phyloP scores from a whole-genome alignment of 2,329 filamentous ascomycete species.

The Talaromyces rugulosus region DNA sequence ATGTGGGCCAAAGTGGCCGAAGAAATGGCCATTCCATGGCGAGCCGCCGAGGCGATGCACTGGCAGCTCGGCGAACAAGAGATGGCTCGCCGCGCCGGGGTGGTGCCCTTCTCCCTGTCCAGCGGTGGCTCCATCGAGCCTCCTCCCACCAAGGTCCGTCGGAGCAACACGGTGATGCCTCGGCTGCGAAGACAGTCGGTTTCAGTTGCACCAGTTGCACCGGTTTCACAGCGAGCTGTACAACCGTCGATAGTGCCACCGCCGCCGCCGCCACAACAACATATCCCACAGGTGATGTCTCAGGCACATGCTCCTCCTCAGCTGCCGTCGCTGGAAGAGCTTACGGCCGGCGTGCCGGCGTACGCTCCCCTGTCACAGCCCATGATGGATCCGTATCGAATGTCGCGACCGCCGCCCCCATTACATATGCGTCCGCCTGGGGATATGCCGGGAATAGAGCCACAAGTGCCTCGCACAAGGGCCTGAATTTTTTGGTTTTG shows the following conservation, averaged over 20 bases:
- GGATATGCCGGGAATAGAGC: constrained; percentile 27
- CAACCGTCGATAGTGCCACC: constrained; percentile 2
- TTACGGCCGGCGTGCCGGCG: constrained; percentile 45
- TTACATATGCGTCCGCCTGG: constrained; percentile 26
- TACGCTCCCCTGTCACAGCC: constrained; percentile 34
- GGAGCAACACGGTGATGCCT: constrained; percentile 35
- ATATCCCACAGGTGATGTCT: constrained; percentile 12
- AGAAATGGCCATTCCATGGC: constrained; percentile 92
- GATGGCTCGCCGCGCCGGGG: constrained; percentile 88
- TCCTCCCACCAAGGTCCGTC: constrained; percentile 34
- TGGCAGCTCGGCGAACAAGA: constrained; percentile 93
- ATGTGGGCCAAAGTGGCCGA: constrained; percentile 97
- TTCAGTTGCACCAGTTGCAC: constrained; percentile 7
- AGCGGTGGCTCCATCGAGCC: constrained; percentile 48
- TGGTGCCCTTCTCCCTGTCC: constrained; percentile 74
- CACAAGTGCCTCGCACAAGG: constrained; percentile 33
- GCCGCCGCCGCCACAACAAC: background rate
- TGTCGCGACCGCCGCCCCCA: constrained; percentile 26
- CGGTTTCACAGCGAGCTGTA: constrained; percentile 8
- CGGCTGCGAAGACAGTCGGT: constrained; percentile 36
- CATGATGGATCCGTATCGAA: constrained; percentile 31
- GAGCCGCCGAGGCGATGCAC: constrained; percentile 95
- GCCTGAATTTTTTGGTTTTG: constrained; percentile 19
- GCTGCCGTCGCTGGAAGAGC: constrained; percentile 43
- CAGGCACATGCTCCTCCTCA: constrained; percentile 31